Evolutionary conservation across 139 green algal genomes (phyloP), one percentile per base, ranked within the genome.

Genomic region (Micromonas pusilla): DNA sequence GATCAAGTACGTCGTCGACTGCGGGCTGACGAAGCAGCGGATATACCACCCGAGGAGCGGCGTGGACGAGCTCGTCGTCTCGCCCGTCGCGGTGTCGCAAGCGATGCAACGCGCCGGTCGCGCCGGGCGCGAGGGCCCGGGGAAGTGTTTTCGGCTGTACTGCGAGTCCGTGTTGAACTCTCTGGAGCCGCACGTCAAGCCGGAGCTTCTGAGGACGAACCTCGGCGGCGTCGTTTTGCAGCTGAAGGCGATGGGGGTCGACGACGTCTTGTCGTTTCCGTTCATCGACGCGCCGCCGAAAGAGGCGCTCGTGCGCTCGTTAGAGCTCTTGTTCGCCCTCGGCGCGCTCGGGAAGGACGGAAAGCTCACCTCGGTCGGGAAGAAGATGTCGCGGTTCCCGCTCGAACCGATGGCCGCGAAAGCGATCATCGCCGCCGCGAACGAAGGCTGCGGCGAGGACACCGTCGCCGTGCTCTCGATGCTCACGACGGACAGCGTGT

Each of bases 191-290:
- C 21, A 97, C 93, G 0, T 94, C 90, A 2, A 91, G 57, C 94
- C 94, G 33, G 94, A 98, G 87, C 97, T 99, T 83, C 93, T 98
- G 86, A 85, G 95, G 57, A 97, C 93, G 52, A 98, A 98, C 82
- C 86, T 99, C 21, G 92, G 90, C 79, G 98, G 96, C 71, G 94
- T 98, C 63, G 94, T 97, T 81, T 89, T 99, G 60, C 90, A 97
- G 90, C 88, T 99, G 54, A 99, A 90, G 45, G 79, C 68, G 19
- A 86, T 98, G 54, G 92, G 92, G 57, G 92, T 99, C 30, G 87
- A 98, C 78, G 91, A 98, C 86, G 84, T 99, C 74, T 85, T 88
- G n/a, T 72, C 93, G 52, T 99, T 99, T 83, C 92, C 92, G 73
- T 99, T 98, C 87, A 98, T 99, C 93, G 83, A 85, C 70, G 23